Percentiles rank a stretch among this genome's conserved stretches.
Evolutionary conservation across 129 eudicot genomes (phyloP).

Genomic region (Ambrosia artemisiifolia): DNA sequence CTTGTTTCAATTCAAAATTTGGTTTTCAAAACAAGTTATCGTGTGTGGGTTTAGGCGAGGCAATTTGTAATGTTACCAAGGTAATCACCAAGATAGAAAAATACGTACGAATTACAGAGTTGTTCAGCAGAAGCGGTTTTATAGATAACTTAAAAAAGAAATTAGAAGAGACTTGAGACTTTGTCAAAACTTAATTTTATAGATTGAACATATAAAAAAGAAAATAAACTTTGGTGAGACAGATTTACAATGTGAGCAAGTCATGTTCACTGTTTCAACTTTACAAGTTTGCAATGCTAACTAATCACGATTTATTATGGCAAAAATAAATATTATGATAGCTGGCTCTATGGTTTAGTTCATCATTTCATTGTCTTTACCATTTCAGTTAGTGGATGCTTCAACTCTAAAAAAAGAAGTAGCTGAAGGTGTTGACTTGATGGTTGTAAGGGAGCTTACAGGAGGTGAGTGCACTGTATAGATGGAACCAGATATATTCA

Average conservation of each 20-base stretch:
- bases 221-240: too few relatives aligned
- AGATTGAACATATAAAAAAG: too few relatives aligned
- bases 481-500: background rate
- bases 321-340: background rate
- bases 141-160: too few relatives aligned
- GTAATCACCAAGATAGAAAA: too few relatives aligned
- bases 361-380: slow-evolving; percentile 7
- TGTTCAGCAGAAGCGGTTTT: too few relatives aligned
- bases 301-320: background rate
- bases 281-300: background rate
- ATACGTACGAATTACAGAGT: too few relatives aligned
- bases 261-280: too few relatives aligned
- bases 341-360: slow-evolving; percentile 4
- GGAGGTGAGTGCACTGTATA: slow-evolving; percentile 60
- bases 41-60: background rate
- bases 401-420: slow-evolving; percentile 91
- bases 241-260: background rate
- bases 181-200: too few relatives aligned
- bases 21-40: background rate
- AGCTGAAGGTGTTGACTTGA: slow-evolving; percentile 97
- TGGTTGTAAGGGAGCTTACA: slow-evolving; percentile 98
- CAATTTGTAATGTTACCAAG: background rate
- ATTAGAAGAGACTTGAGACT: too few relatives aligned
- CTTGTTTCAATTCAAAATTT: background rate
- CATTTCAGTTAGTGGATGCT: slow-evolving; percentile 75